These are phyloP conservation scores for Rubia yunnanensis DNA, from an alignment of 257 asterid genomes.

Conservation along the genomic window DNA sequence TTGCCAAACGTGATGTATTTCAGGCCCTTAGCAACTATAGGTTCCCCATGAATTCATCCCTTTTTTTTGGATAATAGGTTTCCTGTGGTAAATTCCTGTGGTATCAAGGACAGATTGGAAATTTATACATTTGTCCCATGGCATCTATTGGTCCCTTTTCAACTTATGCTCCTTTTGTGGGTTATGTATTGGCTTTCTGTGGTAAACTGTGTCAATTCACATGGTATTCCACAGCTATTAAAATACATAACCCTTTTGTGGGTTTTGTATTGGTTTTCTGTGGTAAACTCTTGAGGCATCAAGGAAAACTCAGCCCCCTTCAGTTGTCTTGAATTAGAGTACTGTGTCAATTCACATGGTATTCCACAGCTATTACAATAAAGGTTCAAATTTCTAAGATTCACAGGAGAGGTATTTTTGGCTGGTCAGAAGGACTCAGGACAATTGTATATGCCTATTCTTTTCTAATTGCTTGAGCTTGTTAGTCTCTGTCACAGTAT, in stretches of 20 bases:
- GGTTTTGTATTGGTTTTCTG: too few relatives aligned
- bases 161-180: neutral
- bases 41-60: neutral
- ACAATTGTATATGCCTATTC: neutral
- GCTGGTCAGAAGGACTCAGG: neutral
- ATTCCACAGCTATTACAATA: neutral
- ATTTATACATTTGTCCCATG: neutral
- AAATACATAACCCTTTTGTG: too few relatives aligned
- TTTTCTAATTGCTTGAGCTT: neutral
- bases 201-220: neutral
- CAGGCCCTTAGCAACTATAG: neutral
- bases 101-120: neutral
- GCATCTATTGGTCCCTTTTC: neutral
- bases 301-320: neutral
- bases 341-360: neutral
- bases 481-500: conserved; percentile 1
- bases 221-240: neutral
- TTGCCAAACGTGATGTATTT: neutral
- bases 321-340: neutral
- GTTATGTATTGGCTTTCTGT: neutral
- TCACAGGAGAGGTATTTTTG: neutral
- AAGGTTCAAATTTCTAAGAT: neutral
- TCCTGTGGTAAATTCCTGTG: neutral
- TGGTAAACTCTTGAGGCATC: neutral
- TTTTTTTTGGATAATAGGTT: neutral